phyloP scores from a whole-genome alignment of 805 yeast genomes.

The Naumovozyma dairenensis region DNA sequence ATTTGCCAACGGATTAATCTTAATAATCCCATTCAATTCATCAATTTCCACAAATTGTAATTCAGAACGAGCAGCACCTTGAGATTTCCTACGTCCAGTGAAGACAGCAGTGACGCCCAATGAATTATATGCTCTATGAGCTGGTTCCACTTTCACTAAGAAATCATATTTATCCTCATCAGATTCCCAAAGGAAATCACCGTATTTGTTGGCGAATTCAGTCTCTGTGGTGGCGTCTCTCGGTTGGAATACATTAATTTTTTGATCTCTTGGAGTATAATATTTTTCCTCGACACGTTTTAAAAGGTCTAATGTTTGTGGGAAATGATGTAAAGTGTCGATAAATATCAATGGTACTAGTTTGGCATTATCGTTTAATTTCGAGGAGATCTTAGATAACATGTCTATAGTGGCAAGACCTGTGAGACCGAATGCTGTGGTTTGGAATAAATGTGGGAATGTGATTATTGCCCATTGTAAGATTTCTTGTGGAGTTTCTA shows the following conservation, averaged over 20 bases:
- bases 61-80: slow-evolving; percentile 72
- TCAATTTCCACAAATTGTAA: slow-evolving; percentile 74
- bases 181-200: slow-evolving; percentile 72
- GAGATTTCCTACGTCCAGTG: slow-evolving; percentile 84
- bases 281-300: slow-evolving; percentile 48
- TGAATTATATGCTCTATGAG: slow-evolving; percentile 70
- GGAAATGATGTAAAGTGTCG: slow-evolving; percentile 88
- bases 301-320: slow-evolving; percentile 79
- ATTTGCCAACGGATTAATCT: slow-evolving; percentile 79
- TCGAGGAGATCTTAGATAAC: slow-evolving; percentile 42
- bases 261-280: slow-evolving; percentile 21
- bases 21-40: slow-evolving; percentile 55
- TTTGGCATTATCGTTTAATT: slow-evolving; percentile 9
- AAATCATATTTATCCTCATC: slow-evolving; percentile 78
- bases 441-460: slow-evolving; percentile 74
- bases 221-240: slow-evolving; percentile 40
- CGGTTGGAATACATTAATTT: slow-evolving; percentile 62
- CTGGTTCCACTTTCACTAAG: slow-evolving; percentile 86
- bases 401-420: slow-evolving; percentile 85
- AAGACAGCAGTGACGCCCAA: slow-evolving; percentile 72
- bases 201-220: slow-evolving; percentile 61
- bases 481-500: slow-evolving; percentile 56
- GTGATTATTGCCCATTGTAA: slow-evolving; percentile 76
- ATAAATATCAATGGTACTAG: slow-evolving; percentile 65
- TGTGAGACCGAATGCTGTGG: slow-evolving; percentile 91